These are phyloP conservation scores for Alternaria sp. DNA, from an alignment of 2,329 filamentous ascomycete species.

Conservation along the genomic window DNA sequence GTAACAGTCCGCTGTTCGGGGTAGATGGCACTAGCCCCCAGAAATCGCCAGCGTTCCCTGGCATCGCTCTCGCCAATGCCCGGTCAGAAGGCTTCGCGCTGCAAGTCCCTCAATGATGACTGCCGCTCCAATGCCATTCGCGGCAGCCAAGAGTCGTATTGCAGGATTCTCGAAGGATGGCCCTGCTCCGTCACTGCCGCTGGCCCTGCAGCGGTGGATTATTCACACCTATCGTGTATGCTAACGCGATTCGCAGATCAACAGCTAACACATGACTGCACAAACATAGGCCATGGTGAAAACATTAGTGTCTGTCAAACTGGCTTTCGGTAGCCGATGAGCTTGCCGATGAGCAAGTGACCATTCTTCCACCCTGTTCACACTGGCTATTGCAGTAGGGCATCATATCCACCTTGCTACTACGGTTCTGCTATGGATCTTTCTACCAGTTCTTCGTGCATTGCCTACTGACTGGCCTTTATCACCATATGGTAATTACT, in stretches of 20 bases:
- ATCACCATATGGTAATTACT: not conserved
- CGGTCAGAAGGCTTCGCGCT: slow-evolving; percentile 38
- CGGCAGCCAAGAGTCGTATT: slow-evolving; percentile 27
- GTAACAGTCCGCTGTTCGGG: slow-evolving; percentile 26
- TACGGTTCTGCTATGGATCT: not conserved
- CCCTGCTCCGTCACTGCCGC: slow-evolving; percentile 22
- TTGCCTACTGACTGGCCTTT: not conserved
- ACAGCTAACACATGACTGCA: slow-evolving; percentile 32
- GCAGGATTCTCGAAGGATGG: slow-evolving; percentile 37
- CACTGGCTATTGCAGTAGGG: slow-evolving; percentile 1
- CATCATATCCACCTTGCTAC: slow-evolving; percentile 1
- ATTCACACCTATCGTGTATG: slow-evolving; percentile 19
- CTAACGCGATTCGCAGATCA: slow-evolving; percentile 31
- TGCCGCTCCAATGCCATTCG: slow-evolving; percentile 27
- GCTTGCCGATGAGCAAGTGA: slow-evolving; percentile 29
- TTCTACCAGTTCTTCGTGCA: not conserved
- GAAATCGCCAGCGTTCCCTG: slow-evolving; percentile 10
- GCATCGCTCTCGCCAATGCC: slow-evolving; percentile 21
- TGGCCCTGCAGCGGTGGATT: slow-evolving; percentile 18
- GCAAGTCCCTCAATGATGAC: slow-evolving; percentile 18
- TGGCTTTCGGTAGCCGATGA: slow-evolving; percentile 24
- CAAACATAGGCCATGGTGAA: slow-evolving; percentile 26
- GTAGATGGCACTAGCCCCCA: slow-evolving; percentile 33
- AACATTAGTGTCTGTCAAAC: slow-evolving; percentile 19
- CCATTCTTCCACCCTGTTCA: slow-evolving; percentile 3